Evolutionary conservation across 441 rosid species (phyloP).

Genomic region (Eugenia klotzschiana): DNA sequence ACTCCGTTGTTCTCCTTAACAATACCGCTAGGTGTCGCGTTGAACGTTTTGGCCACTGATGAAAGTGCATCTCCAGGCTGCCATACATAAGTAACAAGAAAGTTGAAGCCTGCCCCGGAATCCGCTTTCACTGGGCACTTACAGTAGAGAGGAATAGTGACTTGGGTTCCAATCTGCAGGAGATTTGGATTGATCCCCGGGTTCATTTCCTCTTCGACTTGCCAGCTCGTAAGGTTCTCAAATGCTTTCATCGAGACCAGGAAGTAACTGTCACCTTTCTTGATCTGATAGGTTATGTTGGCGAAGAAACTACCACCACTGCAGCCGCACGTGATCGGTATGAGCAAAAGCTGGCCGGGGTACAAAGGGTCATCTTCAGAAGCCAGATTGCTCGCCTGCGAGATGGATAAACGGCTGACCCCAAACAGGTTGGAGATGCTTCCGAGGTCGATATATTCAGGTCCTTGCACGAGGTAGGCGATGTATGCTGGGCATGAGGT

Average conservation of each 20-base stretch:
- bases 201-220: constrained; percentile 21
- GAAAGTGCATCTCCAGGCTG: constrained; percentile 26
- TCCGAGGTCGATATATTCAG: constrained; percentile 19
- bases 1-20: constrained; percentile 20
- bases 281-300: constrained; percentile 37
- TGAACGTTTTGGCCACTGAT: constrained; percentile 24
- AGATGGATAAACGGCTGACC: constrained; percentile 20
- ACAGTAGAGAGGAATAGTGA: constrained; percentile 38
- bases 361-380: constrained; percentile 24
- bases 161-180: constrained; percentile 29
- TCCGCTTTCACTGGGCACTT: constrained; percentile 33
- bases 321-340: constrained; percentile 41
- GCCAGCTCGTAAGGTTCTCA: constrained; percentile 36
- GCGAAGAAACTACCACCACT: constrained; percentile 27
- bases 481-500: constrained; percentile 22
- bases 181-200: constrained; percentile 16
- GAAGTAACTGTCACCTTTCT: constrained; percentile 34
- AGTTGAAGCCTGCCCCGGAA: constrained; percentile 15
- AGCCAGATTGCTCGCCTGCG: constrained; percentile 31
- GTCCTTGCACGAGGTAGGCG: constrained; percentile 24
- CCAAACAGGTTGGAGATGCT: constrained; percentile 36
- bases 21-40: constrained; percentile 18
- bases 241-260: constrained; percentile 21
- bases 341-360: constrained; percentile 38
- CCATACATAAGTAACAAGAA: constrained; percentile 42